phyloP scores from a whole-genome alignment of 2,329 filamentous ascomycete genomes.

The Cercospora zeina region DNA sequence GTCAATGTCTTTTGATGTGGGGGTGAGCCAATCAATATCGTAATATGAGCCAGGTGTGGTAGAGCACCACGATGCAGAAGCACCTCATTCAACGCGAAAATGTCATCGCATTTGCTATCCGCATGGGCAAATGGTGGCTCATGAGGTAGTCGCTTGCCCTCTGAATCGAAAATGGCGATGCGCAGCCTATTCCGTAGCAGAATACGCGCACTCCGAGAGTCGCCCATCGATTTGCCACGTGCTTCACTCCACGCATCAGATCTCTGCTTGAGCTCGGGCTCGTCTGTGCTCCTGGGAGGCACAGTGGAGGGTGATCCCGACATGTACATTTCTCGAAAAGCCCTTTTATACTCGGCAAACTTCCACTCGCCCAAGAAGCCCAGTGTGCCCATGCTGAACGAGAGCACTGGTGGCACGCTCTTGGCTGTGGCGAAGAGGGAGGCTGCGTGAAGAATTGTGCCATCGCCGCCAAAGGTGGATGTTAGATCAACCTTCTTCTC shows the following conservation, averaged over 20 bases:
- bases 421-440: constrained; percentile 80
- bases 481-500: constrained; percentile 83
- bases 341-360: constrained; percentile 86
- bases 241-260: constrained; percentile 66
- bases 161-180: constrained; percentile 75
- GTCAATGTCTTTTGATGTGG: constrained; percentile 74
- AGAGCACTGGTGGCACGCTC: constrained; percentile 84
- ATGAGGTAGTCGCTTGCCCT: constrained; percentile 55
- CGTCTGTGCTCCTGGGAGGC: constrained; percentile 28
- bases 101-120: constrained; percentile 45
- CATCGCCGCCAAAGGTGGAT: constrained; percentile 88
- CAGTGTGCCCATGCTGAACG: constrained; percentile 94
- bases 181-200: constrained; percentile 83
- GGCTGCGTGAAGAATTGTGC: constrained; percentile 81
- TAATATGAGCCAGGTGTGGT: constrained; percentile 86
- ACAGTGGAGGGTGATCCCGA: constrained; percentile 54
- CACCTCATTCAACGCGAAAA: constrained; percentile 88
- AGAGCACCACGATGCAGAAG: constrained; percentile 87
- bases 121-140: constrained; percentile 38
- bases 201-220: constrained; percentile 71
- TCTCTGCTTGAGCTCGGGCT: constrained; percentile 27
- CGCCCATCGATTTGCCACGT: constrained; percentile 78
- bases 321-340: constrained; percentile 92
- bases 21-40: constrained; percentile 73
- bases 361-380: constrained; percentile 97